phyloP scores from a whole-genome alignment of 331 rosid species.

The Saraca asoca region DNA sequence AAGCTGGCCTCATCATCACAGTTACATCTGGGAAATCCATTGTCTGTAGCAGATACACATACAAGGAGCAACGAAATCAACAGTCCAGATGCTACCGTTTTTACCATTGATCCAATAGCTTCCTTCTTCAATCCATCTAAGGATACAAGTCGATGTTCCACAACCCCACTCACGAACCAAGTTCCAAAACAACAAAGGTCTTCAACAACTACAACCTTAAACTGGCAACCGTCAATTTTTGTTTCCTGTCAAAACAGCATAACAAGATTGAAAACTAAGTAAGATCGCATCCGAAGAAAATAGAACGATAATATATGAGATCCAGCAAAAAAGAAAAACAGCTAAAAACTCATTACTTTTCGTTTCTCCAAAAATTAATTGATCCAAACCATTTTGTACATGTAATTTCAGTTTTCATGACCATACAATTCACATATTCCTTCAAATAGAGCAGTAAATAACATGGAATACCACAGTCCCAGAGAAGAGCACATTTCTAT shows the following conservation, averaged over 20 bases:
- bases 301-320: constrained; percentile 20
- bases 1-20: constrained; percentile 91
- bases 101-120: constrained; percentile 78
- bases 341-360: background rate
- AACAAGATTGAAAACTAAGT: constrained; percentile 27
- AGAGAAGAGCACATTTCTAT: constrained; percentile 44
- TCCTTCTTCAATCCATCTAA: constrained; percentile 64
- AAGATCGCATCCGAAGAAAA: constrained; percentile 40
- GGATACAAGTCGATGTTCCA: constrained; percentile 36
- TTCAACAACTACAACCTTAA: constrained; percentile 33
- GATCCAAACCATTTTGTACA: constrained; percentile 27
- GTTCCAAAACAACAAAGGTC: constrained; percentile 30
- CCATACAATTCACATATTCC: constrained; percentile 5
- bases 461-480: constrained; percentile 51
- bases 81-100: constrained; percentile 71
- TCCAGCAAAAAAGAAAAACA: constrained; percentile 27
- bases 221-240: constrained; percentile 36
- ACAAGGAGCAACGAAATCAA: constrained; percentile 54
- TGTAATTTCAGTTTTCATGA: constrained; percentile 29
- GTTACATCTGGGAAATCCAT: constrained; percentile 78
- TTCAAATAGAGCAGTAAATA: constrained; percentile 28
- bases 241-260: constrained; percentile 53
- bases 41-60: constrained; percentile 63
- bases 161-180: constrained; percentile 34
- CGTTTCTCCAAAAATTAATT: constrained; percentile 6